Percentiles rank a stretch among this genome's conserved stretches.
These are phyloP conservation scores for Leptographium radiaticola DNA, from an alignment of 2,329 filamentous ascomycete species.

Conservation along the genomic window DNA sequence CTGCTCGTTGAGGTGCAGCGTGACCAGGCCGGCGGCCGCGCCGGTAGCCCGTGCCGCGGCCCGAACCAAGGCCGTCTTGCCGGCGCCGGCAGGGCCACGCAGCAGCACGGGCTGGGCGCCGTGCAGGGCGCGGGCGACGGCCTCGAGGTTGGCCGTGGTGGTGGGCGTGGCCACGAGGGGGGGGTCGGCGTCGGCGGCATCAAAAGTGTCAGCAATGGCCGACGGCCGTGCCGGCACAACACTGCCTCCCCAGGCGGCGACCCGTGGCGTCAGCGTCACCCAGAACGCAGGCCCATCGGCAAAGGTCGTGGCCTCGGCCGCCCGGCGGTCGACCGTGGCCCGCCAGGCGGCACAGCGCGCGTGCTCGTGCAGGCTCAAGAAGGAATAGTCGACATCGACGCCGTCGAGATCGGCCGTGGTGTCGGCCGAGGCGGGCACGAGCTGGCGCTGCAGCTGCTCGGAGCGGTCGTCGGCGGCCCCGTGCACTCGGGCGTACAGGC, in stretches of 20 bases:
- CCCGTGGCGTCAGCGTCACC: conserved; percentile 39
- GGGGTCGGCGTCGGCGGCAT: conserved; percentile 11
- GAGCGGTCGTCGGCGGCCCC: conserved; percentile 68
- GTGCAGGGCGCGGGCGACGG: conserved; percentile 55
- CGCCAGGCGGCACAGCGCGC: conserved; percentile 34
- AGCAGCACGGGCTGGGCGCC: conserved; percentile 61
- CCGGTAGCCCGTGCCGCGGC: conserved; percentile 71
- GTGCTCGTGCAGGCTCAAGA: conserved; percentile 49
- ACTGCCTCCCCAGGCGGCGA: conserved; percentile 51
- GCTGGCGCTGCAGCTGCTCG: conserved; percentile 54
- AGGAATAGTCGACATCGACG: conserved; percentile 61
- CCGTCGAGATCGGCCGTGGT: conserved; percentile 66
- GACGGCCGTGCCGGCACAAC: conserved; percentile 50
- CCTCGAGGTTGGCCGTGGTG: conserved; percentile 57
- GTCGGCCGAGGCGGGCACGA: conserved; percentile 47
- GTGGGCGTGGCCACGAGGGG: conserved; percentile 58
- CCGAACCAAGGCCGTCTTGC: conserved; percentile 78
- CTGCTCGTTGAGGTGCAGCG: conserved; percentile 92
- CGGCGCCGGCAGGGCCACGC: conserved; percentile 70
- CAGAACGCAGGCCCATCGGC: neutral
- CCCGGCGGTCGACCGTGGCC: conserved; percentile 18
- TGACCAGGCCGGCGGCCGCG: conserved; percentile 73
- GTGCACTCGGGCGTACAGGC: conserved; percentile 68
- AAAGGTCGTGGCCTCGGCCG: conserved; percentile 16
- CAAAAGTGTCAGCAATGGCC: conserved; percentile 14